Base-by-base conservation (phyloP, 1,284 basidiomycete species). In the Tremellales sp. region DNA sequence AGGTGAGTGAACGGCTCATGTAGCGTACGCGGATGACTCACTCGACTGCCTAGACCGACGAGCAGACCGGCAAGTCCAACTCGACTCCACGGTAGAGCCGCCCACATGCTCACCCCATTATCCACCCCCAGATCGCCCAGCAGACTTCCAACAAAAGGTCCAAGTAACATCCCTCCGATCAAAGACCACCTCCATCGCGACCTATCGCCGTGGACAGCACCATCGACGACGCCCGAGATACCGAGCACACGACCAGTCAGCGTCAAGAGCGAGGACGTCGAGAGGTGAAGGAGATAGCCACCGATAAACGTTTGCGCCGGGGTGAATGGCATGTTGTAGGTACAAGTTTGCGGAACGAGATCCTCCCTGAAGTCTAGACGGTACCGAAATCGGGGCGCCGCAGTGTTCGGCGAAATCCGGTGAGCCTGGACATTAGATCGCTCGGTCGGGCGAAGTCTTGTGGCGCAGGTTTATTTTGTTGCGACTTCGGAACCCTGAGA, bases 31-130 rank as follows among this genome's bases (percentile, higher is more conserved):
- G 4, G 15, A 5, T 5, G 10, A 60, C 72, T 76, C 54, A 84
- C 83, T 75, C 80, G 82, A 8, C 80, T 79, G 3, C 84, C 84
- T 0, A 83, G 51, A 2, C 84, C 84, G 11, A 84, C 81, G 6
- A 85, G 71, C 8, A 81, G 64, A 1, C 84, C 84, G 7, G 83
- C 81, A 2, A 80, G 37, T 0, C 78, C 58, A 24, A 80, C 53
- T 26, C 72, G 67, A 22, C 59, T 58, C 21, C 72, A 46, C 5
- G 48, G 51, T 19, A 58, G 45, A 5, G 48, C 74, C 63, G 15
- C 69, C 74, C 39, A 58, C 48, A 35, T 72, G 55, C 40, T 78
- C 75, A 44, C 76, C 39, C 82, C 82, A 35, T 79, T 78, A 27
- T 78, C 61, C 4, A 46, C 82, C 46, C 47, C 81, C 61, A 27